These are phyloP conservation scores for Colletotrichum truncatum DNA, from an alignment of 2,329 filamentous ascomycete genomes.

Conservation along the genomic window DNA sequence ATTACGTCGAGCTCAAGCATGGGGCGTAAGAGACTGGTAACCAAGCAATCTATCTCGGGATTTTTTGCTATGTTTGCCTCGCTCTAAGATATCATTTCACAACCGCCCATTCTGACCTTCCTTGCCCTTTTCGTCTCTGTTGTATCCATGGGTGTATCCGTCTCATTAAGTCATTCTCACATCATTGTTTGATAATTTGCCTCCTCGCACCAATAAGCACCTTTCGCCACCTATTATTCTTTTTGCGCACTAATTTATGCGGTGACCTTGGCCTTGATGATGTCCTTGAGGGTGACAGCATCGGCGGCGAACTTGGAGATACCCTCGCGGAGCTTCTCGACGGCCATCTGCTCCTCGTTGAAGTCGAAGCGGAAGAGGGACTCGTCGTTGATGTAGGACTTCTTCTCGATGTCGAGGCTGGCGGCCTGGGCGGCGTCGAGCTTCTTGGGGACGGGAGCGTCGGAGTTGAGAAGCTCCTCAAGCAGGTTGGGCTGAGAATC, in stretches of 20 bases:
- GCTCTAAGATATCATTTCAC: conserved; percentile 7
- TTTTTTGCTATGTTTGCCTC: conserved; percentile 1
- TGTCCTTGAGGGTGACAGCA: conserved; percentile 90
- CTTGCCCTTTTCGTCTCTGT: conserved; percentile 7
- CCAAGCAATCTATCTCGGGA: conserved; percentile 11
- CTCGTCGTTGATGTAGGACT: conserved; percentile 91
- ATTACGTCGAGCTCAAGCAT: background rate
- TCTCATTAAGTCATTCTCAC: conserved; percentile 32
- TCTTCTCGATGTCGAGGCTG: conserved; percentile 83
- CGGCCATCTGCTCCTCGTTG: conserved; percentile 99
- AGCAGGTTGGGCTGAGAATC: conserved; percentile 82
- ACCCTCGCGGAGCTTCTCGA: conserved; percentile 98
- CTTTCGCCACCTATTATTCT: background rate
- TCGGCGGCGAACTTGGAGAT: conserved; percentile 99
- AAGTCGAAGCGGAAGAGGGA: conserved; percentile 95
- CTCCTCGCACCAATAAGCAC: conserved; percentile 8
- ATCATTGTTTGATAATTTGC: conserved; percentile 23
- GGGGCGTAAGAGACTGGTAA: background rate
- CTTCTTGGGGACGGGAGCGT: conserved; percentile 87
- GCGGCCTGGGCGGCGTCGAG: conserved; percentile 76
- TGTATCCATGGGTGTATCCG: conserved; percentile 2
- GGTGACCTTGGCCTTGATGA: conserved; percentile 85
- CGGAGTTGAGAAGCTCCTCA: conserved; percentile 91
- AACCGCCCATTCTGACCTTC: background rate
- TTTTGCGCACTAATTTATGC: conserved; percentile 43